Conservation (phyloP, 1,284 basidiomycete genomes). For the Moniliella sp. region DNA sequence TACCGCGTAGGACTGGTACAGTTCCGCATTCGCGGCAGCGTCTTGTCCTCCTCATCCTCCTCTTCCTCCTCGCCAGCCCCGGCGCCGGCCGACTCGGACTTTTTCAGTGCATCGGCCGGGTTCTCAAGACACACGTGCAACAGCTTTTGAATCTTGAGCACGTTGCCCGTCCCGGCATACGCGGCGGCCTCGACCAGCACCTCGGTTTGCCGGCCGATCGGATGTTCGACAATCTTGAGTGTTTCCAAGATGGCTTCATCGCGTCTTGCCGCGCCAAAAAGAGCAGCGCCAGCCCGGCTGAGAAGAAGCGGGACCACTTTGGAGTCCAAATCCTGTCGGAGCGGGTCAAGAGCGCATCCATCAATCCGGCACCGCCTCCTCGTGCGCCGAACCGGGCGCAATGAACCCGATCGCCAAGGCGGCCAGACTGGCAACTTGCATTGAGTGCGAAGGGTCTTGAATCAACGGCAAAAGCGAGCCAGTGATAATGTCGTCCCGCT, state of each 20-base stretch:
- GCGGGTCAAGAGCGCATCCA: too few relatives aligned
- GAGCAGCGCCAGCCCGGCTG: constrained; percentile 64
- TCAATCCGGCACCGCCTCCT: constrained; percentile 71
- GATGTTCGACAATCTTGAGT: constrained; percentile 80
- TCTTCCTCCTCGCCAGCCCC: too few relatives aligned
- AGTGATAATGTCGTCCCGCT: constrained; percentile 60
- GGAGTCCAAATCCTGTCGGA: too few relatives aligned
- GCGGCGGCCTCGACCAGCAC: constrained; percentile 83
- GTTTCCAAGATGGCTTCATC: constrained; percentile 83
- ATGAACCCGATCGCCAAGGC: constrained; percentile 79
- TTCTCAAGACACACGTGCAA: constrained; percentile 85
- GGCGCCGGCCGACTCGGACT: too few relatives aligned
- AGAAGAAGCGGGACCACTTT: constrained; percentile 83
- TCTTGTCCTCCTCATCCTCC: too few relatives aligned
- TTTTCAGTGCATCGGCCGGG: constrained; percentile 37
- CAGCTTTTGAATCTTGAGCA: constrained; percentile 77
- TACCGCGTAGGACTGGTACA: constrained; percentile 79
- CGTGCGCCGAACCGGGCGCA: constrained; percentile 82
- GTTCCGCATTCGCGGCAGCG: constrained; percentile 47
- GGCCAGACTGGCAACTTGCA: constrained; percentile 75
- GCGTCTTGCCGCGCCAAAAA: constrained; percentile 49
- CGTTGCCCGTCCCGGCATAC: constrained; percentile 85
- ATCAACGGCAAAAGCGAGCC: constrained; percentile 25
- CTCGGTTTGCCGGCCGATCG: constrained; percentile 69
- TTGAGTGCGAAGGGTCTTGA: constrained; percentile 40